These are phyloP conservation scores for Vicia sativa DNA, from an alignment of 306 rosid species.

Conservation along the genomic window DNA sequence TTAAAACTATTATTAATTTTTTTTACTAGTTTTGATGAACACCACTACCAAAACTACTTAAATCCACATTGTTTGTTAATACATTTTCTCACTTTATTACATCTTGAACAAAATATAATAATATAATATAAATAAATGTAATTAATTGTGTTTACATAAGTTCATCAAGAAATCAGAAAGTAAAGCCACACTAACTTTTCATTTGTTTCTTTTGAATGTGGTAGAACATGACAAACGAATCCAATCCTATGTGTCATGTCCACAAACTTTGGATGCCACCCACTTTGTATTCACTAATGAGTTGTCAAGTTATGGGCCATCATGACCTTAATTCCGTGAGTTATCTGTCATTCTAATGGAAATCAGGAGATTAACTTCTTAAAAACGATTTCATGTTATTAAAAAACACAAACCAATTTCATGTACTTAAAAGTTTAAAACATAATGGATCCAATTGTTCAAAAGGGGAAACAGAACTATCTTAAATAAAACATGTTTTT, in stretches of 20 bases:
- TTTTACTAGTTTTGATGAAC: too few species aligned
- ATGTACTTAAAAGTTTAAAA: conserved; percentile 25
- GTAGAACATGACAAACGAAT: conserved; percentile 46
- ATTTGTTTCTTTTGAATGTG: conserved; percentile 38
- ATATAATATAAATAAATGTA: not conserved
- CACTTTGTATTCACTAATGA: conserved; percentile 43
- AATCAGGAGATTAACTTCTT: conserved; percentile 30
- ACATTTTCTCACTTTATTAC: conserved; percentile 17
- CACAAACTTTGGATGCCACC: conserved; percentile 44
- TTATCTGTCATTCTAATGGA: conserved; percentile 46
- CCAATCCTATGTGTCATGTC: conserved; percentile 49
- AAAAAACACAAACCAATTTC: not conserved
- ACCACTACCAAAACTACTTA: conserved; percentile 14
- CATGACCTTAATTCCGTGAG: conserved; percentile 44
- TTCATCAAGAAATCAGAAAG: conserved; percentile 17
- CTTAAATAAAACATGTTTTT: conserved; percentile 28
- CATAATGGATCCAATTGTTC: conserved; percentile 21
- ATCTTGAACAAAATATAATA: not conserved
- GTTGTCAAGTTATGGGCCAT: conserved; percentile 57
- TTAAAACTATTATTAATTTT: too few species aligned
- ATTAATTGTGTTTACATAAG: not conserved
- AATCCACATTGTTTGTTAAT: conserved; percentile 31
- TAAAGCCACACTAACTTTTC: conserved; percentile 30
- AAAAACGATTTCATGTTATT: conserved; percentile 22
- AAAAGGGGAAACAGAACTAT: conserved; percentile 38